Percentiles rank a stretch among this genome's conserved stretches.
These are phyloP conservation scores for Solanum lycopersicoides DNA, from an alignment of 257 asterid species.

Conservation along the genomic window DNA sequence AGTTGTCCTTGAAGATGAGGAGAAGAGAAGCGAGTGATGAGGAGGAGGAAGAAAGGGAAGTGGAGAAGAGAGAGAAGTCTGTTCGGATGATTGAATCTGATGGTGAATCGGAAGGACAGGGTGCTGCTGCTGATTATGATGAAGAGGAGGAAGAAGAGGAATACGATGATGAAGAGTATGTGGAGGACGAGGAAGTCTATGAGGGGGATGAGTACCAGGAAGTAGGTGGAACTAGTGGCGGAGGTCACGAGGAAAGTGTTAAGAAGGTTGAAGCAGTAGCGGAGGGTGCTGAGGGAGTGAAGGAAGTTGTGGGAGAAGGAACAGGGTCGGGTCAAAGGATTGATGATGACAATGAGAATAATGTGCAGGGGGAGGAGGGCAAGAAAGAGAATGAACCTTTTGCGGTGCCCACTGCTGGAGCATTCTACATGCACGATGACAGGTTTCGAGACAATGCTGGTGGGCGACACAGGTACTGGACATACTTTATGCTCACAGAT, in stretches of 20 bases:
- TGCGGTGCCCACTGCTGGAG: conserved; percentile 98
- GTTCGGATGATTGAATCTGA: conserved; percentile 51
- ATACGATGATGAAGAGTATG: conserved; percentile 26
- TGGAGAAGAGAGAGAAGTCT: conserved; percentile 14
- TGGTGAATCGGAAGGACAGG: conserved; percentile 62
- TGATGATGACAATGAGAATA: conserved; percentile 27
- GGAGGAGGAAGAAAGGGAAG: conserved; percentile 39
- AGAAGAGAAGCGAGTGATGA: conserved; percentile 94
- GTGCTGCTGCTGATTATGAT: conserved; percentile 48
- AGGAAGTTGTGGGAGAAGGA: conserved; percentile 11
- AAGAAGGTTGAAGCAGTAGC: conserved; percentile 16
- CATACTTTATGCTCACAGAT: background rate
- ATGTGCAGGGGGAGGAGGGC: conserved; percentile 21
- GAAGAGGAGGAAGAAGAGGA: conserved; percentile 27
- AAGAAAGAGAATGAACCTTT: conserved; percentile 75
- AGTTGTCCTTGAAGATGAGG: conserved; percentile 77
- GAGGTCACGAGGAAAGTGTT: conserved; percentile 12
- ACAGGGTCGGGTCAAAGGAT: conserved; percentile 17
- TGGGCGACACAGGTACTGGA: conserved; percentile 60
- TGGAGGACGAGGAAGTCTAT: conserved; percentile 34
- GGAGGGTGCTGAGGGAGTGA: conserved; percentile 17
- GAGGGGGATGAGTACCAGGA: conserved; percentile 20
- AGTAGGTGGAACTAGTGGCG: background rate
- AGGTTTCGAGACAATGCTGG: conserved; percentile 78
- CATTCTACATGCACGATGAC: conserved; percentile 98